Base-by-base conservation (phyloP, 176 grass and related monocot species). In the Thinopyrum elongatum region DNA sequence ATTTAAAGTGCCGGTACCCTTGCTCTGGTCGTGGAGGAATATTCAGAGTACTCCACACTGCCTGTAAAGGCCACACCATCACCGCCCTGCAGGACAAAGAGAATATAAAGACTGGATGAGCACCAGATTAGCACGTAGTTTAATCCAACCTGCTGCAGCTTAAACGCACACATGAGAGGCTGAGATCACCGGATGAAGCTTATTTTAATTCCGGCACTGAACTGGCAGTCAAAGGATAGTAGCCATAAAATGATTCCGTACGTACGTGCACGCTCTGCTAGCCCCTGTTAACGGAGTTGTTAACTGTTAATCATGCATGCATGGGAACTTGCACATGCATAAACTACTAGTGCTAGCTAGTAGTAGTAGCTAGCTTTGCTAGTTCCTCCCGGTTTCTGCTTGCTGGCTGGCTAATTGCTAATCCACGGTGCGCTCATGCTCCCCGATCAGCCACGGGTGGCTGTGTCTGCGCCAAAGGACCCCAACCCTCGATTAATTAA, bases 141-240 rank as follows among this genome's bases (percentile, higher is more conserved):
- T 68, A 35, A 68, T 21, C 17, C 15, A 36, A n/a, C 21, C 31
- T 38, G 7, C 35, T 38, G n/a, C 35, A 38, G 35, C 35, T 39
- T 38, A 39, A 38, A 19, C 9, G 11, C n/a, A n/a, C 19, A 38
- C 26, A 63, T 67, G 66, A 69, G 65, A 34, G 66, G 65, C 28
- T 35, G 16, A 35, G 7, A 31, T 13, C 12, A 28, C 65, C 19
- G 0, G 28, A 29, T 21, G 11, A 25, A 82, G 31, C 27, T 65
- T 87, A 49, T 49, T 83, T 26, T 61, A 78, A 47, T 62, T 26
- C 34, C 47, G 61, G 60, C 82, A 57, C 23, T 55, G 81, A 79
- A 41, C 87, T 80, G 30, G 75, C 81, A 65, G 81, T 65, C 74
- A 84, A 72, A 72, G 1, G 14, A 77, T 46, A 80, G 47, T 34